These are phyloP conservation scores for Penicillium diatomitis DNA, from an alignment of 495 filamentous ascomycete species.

Conservation along the genomic window DNA sequence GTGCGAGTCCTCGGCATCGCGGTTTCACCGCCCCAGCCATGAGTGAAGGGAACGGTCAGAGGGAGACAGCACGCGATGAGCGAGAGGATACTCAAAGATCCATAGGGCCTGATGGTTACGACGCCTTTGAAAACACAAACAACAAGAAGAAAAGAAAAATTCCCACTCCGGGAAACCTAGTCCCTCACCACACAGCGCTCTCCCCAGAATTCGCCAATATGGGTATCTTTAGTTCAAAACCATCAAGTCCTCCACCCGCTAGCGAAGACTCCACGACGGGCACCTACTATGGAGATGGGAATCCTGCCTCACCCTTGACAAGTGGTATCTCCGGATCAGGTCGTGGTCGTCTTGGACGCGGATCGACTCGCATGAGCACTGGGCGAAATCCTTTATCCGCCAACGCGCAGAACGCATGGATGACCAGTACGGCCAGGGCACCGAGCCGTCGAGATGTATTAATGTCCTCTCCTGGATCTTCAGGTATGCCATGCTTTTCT, in stretches of 20 bases:
- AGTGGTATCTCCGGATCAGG: conserved; percentile 70
- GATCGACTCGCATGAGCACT: conserved; percentile 34
- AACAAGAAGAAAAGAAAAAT: conserved; percentile 99
- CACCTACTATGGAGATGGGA: conserved; percentile 49
- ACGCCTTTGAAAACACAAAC: conserved; percentile 96
- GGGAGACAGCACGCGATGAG: not conserved
- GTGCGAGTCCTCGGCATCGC: conserved; percentile 19
- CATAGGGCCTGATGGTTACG: conserved; percentile 71
- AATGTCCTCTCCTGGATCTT: conserved; percentile 30
- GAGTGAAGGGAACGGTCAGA: not conserved
- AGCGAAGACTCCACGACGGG: conserved; percentile 41
- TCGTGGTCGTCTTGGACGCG: conserved; percentile 66
- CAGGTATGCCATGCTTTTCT: conserved; percentile 19
- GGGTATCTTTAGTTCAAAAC: conserved; percentile 42
- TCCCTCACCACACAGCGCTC: conserved; percentile 51
- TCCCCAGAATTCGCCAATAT: conserved; percentile 55
- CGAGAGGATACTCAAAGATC: conserved; percentile 27
- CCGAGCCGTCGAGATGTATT: conserved; percentile 29
- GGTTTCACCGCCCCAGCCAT: conserved; percentile 3
- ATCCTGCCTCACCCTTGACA: conserved; percentile 38
- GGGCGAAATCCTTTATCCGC: conserved; percentile 56
- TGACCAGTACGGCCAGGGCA: conserved; percentile 20
- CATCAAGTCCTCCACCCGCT: conserved; percentile 25
- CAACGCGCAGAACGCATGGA: conserved; percentile 30
- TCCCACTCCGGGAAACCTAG: conserved; percentile 67